These are phyloP conservation scores for Haplosporangium sp. DNA, from an alignment of 371 early-diverging fungal species.

Conservation along the genomic window DNA sequence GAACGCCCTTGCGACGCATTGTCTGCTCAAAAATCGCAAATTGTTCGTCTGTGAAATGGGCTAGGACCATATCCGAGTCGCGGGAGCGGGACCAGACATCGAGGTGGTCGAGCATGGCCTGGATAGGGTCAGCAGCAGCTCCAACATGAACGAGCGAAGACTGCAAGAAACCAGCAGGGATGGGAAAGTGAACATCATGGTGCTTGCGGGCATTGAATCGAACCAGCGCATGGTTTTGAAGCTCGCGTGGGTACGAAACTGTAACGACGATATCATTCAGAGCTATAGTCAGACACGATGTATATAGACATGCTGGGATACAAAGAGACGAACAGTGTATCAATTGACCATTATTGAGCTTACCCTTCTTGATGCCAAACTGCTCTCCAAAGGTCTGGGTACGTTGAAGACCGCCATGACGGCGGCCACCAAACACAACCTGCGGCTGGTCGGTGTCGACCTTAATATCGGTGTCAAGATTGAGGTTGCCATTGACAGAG, in stretches of 20 bases:
- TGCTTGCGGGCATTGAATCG: slow-evolving; percentile 50
- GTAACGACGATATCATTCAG: not conserved
- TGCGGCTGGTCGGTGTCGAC: no score
- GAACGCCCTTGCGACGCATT: slow-evolving; percentile 19
- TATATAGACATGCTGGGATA: not conserved
- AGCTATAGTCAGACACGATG: not conserved
- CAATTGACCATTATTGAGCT: no score
- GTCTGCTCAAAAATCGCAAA: slow-evolving; percentile 24
- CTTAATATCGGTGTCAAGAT: no score
- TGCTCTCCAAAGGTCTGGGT: no score
- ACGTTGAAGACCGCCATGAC: no score
- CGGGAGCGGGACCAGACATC: slow-evolving; percentile 51
- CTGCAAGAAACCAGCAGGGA: slow-evolving; percentile 12
- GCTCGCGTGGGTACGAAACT: slow-evolving; percentile 46
- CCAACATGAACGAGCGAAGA: not conserved
- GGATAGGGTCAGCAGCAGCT: slow-evolving; percentile 10
- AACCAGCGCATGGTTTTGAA: slow-evolving; percentile 44
- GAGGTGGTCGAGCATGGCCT: slow-evolving; percentile 35
- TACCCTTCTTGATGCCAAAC: no score
- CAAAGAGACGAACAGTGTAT: no score
- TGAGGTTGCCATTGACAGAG: no score
- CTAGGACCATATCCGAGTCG: slow-evolving; percentile 35
- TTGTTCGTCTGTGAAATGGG: slow-evolving; percentile 39
- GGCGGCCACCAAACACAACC: no score
- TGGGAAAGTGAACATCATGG: slow-evolving; percentile 29